Evolutionary conservation across 2,329 filamentous ascomycete species (phyloP), one percentile per base, ranked within the genome.

Genomic region (Cladosporium sp.): DNA sequence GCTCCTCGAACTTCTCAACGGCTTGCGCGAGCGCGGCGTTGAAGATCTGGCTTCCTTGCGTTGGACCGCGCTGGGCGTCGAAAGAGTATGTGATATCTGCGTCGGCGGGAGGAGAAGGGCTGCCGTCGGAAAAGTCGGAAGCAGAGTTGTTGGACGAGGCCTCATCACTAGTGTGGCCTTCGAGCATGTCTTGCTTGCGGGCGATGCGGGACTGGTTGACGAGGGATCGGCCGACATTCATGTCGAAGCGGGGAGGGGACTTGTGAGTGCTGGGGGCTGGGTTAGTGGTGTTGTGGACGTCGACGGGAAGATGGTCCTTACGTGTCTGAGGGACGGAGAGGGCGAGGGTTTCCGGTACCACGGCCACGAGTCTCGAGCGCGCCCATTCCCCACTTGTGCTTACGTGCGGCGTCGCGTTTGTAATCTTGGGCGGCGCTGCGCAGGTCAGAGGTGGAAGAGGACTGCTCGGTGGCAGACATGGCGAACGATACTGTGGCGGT

Each of bases 1-100:
- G 79, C 60, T 78, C 80, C 72, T 86, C 83, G 66, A 79, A 86
- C 61, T 77, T 78, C 73, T 83, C 78, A 39, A 85, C 79, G 1
- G 83, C 83, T 69, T 82, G 79, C 56, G 75, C 77, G 34, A 86
- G 73, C 10, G 83, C 82, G 15, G 75, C 74, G 59, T 80, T 79
- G 49, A 86, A 74, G 66, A 86, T 78, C 66, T 83, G 80, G 70
- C 80, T 80, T 39, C 83, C 83, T 32, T 78, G 74, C 59, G 70
- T 75, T 15, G 81, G 81, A 24, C 78, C 78, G 19, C 73, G 70
- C 3, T 72, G 65, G 12, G 78, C 75, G 60, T 84, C 81, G 71
- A 77, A 85, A 40, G 78, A 81, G 71, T 82, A 81, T 50, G 80
- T 73, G 59, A 81, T 73, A 35, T 78, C 78, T 34, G 74, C 75